These are phyloP conservation scores for Pleurotus platypus DNA, from an alignment of 768 basidiomycete species.

Conservation along the genomic window DNA sequence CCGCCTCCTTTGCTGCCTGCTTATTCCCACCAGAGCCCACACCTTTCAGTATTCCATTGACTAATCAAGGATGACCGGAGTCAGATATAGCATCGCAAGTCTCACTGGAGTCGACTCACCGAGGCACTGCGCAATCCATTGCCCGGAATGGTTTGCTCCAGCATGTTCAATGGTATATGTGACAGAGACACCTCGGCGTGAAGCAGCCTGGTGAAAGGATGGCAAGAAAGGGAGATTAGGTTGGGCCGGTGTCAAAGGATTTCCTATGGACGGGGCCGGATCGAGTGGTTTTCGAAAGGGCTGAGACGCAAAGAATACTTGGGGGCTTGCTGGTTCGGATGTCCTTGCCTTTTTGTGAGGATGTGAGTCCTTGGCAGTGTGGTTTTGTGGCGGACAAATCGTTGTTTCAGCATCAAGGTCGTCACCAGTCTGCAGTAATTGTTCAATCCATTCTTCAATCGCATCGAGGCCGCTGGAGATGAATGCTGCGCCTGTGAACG, in stretches of 20 bases:
- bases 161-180: conserved; percentile 57
- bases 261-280: conserved; percentile 27
- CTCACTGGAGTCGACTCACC: conserved; percentile 39
- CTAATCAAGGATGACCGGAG: conserved; percentile 29
- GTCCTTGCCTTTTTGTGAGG: conserved; percentile 41
- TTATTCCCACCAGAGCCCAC: conserved; percentile 64
- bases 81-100: conserved; percentile 4
- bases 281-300: conserved; percentile 24
- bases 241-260: conserved; percentile 63
- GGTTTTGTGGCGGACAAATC: not conserved
- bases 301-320: conserved; percentile 31
- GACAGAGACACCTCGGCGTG: conserved; percentile 59
- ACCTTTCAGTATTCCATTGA: conserved; percentile 69
- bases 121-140: conserved; percentile 64
- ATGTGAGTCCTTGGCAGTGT: conserved; percentile 14
- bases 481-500: conserved; percentile 67
- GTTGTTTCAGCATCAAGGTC: not conserved
- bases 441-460: conserved; percentile 56
- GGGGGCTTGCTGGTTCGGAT: conserved; percentile 17
- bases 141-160: conserved; percentile 66
- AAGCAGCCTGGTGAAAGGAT: conserved; percentile 70
- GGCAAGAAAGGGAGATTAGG: conserved; percentile 64
- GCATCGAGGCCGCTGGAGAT: conserved; percentile 45
- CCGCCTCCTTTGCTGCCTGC: conserved; percentile 76
- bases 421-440: conserved; percentile 15